Evolutionary conservation across 2,329 filamentous ascomycete species (phyloP).

Genomic region (Exophiala dermatitidis): DNA sequence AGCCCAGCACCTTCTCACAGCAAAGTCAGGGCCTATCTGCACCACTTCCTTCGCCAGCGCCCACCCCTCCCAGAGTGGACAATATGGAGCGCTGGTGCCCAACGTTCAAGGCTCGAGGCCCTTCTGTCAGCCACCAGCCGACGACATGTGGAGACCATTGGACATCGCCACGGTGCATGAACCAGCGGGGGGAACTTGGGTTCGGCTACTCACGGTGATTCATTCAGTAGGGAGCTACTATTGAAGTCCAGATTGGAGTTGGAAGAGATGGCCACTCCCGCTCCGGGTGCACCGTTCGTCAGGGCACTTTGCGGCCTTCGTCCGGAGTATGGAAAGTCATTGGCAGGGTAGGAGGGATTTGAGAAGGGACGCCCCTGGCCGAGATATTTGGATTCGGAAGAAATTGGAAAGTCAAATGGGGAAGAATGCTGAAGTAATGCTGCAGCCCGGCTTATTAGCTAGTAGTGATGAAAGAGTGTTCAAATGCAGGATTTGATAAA

Average conservation of each 20-base stretch:
- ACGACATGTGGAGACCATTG: constrained; percentile 4
- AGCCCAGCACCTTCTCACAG: constrained; percentile 19
- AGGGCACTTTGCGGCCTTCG: constrained; percentile 14
- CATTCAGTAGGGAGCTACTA: constrained; percentile 18
- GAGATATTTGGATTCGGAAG: constrained; percentile 37
- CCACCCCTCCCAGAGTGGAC: constrained; percentile 10
- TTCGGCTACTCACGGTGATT: constrained; percentile 23
- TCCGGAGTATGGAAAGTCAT: constrained; percentile 20
- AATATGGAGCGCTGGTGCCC: constrained; percentile 11
- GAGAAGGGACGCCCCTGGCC: constrained; percentile 33
- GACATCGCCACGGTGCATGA: constrained; percentile 6
- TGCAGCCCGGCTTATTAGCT: constrained; percentile 25
- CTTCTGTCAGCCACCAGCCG: background rate
- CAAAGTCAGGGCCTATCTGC: constrained; percentile 10
- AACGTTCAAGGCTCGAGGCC: constrained; percentile 11
- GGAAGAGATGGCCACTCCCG: constrained; percentile 18
- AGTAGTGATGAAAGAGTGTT: constrained; percentile 26
- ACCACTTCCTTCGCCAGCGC: constrained; percentile 3
- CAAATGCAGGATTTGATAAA: constrained; percentile 22
- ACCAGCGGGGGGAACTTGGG: constrained; percentile 5
- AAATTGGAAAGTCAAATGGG: constrained; percentile 35
- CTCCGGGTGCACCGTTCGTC: constrained; percentile 14
- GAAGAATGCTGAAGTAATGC: constrained; percentile 34
- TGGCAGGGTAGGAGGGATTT: constrained; percentile 27
- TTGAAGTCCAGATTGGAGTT: constrained; percentile 22